Conservation (phyloP, 345 rosid species). For the Aethionema arabicum region DNA sequence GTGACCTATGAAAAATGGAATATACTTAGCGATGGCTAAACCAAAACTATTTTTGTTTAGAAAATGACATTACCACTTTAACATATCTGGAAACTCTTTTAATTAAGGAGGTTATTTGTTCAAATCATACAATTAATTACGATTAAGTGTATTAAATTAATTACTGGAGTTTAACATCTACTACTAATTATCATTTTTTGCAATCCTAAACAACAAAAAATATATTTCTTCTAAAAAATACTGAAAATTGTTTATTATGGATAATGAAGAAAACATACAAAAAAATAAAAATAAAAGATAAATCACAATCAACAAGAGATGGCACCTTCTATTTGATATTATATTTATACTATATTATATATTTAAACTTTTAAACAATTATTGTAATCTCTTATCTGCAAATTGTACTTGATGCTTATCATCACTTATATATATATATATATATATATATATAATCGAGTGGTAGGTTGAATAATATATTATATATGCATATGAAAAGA, state of each 20-base stretch:
- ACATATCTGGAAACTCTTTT: slow-evolving; percentile 30
- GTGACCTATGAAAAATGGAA: slow-evolving; percentile 12
- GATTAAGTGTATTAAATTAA: background rate
- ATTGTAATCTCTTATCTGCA: slow-evolving; percentile 31
- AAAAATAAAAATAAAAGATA: slow-evolving; percentile 22
- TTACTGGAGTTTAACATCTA: background rate
- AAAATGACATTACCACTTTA: slow-evolving; percentile 28
- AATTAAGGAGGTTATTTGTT: slow-evolving; percentile 29
- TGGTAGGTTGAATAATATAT: too few relatives aligned
- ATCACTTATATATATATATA: slow-evolving; percentile 7
- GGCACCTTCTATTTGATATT: slow-evolving; percentile 11
- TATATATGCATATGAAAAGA: background rate
- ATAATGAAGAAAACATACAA: background rate
- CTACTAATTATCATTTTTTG: too few relatives aligned
- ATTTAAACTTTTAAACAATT: slow-evolving; percentile 27
- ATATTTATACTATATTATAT: slow-evolving; percentile 17
- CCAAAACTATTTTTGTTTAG: slow-evolving; percentile 13
- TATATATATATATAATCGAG: too few relatives aligned
- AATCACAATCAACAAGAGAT: slow-evolving; percentile 27
- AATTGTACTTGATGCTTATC: slow-evolving; percentile 30
- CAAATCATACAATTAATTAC: slow-evolving; percentile 29
- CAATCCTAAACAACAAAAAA: background rate
- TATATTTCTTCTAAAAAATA: background rate
- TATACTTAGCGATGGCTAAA: slow-evolving; percentile 26
- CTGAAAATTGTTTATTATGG: background rate